phyloP scores from a whole-genome alignment of 106 monocot genomes.

The Cymbidium sinense region DNA sequence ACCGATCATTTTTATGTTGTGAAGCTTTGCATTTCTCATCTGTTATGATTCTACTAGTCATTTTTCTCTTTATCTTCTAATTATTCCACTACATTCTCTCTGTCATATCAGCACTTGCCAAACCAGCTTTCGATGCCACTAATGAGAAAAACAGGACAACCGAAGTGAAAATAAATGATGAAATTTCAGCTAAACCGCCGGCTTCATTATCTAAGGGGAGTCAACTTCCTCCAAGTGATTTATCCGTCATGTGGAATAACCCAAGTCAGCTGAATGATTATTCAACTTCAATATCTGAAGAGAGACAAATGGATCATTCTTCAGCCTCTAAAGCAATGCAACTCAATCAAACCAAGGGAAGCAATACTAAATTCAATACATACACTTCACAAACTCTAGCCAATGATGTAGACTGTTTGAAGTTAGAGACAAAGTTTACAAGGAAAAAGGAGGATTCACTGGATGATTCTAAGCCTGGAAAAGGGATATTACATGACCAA shows the following conservation, averaged over 20 bases:
- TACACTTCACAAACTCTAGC: conserved; percentile 15
- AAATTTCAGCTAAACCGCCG: background rate
- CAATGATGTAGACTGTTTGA: conserved; percentile 23
- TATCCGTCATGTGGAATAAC: background rate
- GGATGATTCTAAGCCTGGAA: conserved; percentile 57
- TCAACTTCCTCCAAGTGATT: background rate
- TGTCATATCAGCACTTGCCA: background rate
- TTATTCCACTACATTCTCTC: background rate
- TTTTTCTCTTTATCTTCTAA: background rate
- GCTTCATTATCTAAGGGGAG: background rate
- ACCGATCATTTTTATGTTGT: background rate
- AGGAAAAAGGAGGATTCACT: conserved; percentile 20
- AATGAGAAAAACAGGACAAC: background rate
- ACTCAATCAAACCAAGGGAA: conserved; percentile 11
- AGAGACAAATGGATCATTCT: conserved; percentile 4
- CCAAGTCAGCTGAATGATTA: background rate
- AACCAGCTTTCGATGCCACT: background rate
- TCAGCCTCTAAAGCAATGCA: conserved; percentile 9
- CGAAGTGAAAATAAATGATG: background rate
- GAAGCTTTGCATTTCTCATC: background rate
- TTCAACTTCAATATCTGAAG: background rate
- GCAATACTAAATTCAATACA: conserved; percentile 9
- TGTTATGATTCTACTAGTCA: background rate
- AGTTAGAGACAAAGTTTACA: conserved; percentile 24
- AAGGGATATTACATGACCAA: conserved; percentile 54